phyloP scores from a whole-genome alignment of 805 yeast species.

The Wickerhamiella sorbophila region DNA sequence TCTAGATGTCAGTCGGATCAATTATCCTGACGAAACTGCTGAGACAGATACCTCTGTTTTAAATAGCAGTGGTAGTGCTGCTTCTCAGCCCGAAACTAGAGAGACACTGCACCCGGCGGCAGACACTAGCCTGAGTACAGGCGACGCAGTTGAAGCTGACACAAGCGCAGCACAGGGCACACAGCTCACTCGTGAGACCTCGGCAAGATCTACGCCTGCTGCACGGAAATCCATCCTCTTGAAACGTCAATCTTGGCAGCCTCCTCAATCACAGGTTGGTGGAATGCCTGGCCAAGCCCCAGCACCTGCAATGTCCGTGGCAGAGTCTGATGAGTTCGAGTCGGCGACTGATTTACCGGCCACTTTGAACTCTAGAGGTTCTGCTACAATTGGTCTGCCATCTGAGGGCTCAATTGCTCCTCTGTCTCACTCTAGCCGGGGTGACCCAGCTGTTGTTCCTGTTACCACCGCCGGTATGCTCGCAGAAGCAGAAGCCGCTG shows the following conservation, averaged over 20 bases:
- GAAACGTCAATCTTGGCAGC: conserved; percentile 14
- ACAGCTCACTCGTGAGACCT: conserved; percentile 13
- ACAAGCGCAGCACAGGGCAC: conserved; percentile 1
- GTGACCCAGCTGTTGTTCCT: neutral
- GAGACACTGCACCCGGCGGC: neutral
- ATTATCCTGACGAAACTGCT: conserved; percentile 27
- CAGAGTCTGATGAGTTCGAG: neutral
- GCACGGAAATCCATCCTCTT: conserved; percentile 19
- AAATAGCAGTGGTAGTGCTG: neutral
- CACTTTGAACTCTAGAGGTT: neutral
- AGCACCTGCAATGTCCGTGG: neutral
- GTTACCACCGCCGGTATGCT: neutral
- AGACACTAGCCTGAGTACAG: neutral
- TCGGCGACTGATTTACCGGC: neutral
- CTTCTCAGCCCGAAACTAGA: no score
- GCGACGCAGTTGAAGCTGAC: neutral
- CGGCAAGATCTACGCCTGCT: conserved; percentile 15
- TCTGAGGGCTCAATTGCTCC: neutral
- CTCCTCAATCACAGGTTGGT: neutral
- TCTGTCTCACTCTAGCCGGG: neutral
- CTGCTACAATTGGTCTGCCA: neutral
- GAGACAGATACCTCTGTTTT: neutral
- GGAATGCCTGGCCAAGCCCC: neutral
- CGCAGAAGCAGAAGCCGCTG: neutral
- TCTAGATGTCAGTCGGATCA: conserved; percentile 40